Base-by-base conservation (phyloP, 257 asterid genomes). In the Solanum ossicruentum region DNA sequence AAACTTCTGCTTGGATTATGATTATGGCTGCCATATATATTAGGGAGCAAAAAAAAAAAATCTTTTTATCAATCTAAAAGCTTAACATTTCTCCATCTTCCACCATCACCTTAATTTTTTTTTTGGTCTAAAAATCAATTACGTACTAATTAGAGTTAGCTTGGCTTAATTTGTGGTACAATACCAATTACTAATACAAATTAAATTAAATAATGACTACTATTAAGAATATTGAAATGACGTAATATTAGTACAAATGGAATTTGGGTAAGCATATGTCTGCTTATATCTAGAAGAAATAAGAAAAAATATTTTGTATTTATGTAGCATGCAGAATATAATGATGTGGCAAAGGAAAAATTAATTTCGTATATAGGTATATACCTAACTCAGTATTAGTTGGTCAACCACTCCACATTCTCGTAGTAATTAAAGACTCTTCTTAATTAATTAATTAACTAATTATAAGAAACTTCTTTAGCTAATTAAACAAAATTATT, bases 351-450 rank as follows among this genome's bases (percentile, higher is more conserved):
- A 10, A 18, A 39, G 61, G 43, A 21, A 45, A 57, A 51, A 51
- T 47, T 36, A 21, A 21, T 61, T 71, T 41, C 80, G 12, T 45
- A 12, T 45, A 72, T n/a, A 45, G 36, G 3, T 70, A 51, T 69
- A 45, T 75, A 56, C 45, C 21, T 45, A 75, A 65, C 54, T 49
- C 66, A 86, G 67, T 15, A 89, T 81, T 60, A 88, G 88, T 84
- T 18, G 90, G 82, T 89, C 90, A 89, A 90, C 94, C 58, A 90
- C 90, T 89, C 93, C 92, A 85, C 88, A 81, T 85, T 87, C 88
- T 39, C n/a, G 20, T 56, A 58, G 52, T 49, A 52, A 56, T 21
- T 23, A 75, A 56, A 56, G 2, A 15, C 61, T 15, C 82, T 2
- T 75, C 61, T 75, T 75, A 75, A 75, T 73, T 45, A 69, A 32